A percentile compares a stretch with the other conserved stretches of the same genome.
Evolutionary conservation across 768 basidiomycete genomes (phyloP).

Genomic region (Lactifluus rugatus): DNA sequence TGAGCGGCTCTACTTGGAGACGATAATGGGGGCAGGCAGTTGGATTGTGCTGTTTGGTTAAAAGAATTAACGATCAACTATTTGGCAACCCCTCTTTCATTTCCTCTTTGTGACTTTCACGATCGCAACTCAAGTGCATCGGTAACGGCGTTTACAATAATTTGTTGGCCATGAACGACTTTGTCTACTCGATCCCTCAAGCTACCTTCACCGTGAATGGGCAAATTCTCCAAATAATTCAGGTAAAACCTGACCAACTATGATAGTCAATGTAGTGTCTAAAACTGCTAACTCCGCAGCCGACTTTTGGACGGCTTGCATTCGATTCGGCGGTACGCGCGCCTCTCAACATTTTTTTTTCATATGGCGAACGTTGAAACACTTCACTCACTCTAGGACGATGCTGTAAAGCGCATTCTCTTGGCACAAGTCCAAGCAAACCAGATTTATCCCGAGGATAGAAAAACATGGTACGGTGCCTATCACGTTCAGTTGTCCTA

Average conservation of each 20-base stretch:
- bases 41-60: not conserved
- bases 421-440: constrained; percentile 1
- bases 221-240: constrained; percentile 3
- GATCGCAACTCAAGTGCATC: not conserved
- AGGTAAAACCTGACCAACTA: not conserved
- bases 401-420: not conserved
- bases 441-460: not conserved
- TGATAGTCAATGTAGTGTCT: not conserved
- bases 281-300: not conserved
- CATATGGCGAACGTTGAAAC: not conserved
- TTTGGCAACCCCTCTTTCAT: not conserved
- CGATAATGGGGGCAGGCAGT: not conserved
- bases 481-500: not conserved
- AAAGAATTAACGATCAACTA: not conserved
- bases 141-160: not conserved
- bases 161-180: constrained; percentile 1
- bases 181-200: constrained; percentile 3
- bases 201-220: constrained; percentile 1
- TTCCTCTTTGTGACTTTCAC: not conserved
- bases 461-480: not conserved
- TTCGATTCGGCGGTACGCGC: not conserved
- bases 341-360: not conserved
- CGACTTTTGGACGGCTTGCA: constrained; percentile 1
- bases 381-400: not conserved
- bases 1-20: not conserved